phyloP scores from a whole-genome alignment of 108 stramenopile genomes.

The Pseudonitzschia pungens region DNA sequence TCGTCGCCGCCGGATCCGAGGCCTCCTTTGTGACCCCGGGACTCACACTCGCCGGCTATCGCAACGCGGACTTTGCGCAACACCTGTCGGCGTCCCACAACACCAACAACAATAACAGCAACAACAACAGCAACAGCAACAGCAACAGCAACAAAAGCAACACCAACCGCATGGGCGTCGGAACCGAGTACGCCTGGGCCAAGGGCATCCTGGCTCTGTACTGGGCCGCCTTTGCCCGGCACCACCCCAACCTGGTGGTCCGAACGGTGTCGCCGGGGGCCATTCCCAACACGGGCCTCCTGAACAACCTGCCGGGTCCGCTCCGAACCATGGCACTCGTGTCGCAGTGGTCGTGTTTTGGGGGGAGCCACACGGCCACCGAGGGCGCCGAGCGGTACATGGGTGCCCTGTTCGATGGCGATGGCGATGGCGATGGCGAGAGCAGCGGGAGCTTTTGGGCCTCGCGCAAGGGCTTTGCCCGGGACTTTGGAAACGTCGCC shows the following conservation, averaged over 20 bases:
- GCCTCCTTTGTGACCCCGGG: slow-evolving; percentile 16
- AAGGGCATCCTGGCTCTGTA: slow-evolving; percentile 31
- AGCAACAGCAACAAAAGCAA: background rate
- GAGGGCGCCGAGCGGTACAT: slow-evolving; percentile 33
- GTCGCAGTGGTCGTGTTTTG: background rate
- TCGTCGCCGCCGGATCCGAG: slow-evolving; percentile 30
- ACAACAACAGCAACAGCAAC: background rate
- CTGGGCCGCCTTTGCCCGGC: slow-evolving; percentile 29
- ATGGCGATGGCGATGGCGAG: background rate
- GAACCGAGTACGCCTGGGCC: slow-evolving; percentile 17
- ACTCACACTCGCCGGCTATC: background rate
- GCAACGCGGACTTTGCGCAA: background rate
- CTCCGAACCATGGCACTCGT: background rate
- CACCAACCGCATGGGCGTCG: background rate
- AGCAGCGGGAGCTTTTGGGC: background rate
- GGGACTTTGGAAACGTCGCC: slow-evolving; percentile 12
- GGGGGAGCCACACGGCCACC: slow-evolving; percentile 11
- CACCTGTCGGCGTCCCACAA: background rate
- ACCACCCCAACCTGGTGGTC: slow-evolving; percentile 22
- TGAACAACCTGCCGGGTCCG: background rate
- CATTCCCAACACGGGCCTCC: background rate
- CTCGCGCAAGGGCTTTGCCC: slow-evolving; percentile 5
- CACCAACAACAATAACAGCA: too few relatives aligned
- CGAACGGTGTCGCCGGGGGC: slow-evolving; percentile 29
- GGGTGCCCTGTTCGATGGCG: slow-evolving; percentile 9